Percentiles rank a stretch among this genome's conserved stretches.
Conservation (phyloP, 345 rosid species). For the Camelina neglecta region DNA sequence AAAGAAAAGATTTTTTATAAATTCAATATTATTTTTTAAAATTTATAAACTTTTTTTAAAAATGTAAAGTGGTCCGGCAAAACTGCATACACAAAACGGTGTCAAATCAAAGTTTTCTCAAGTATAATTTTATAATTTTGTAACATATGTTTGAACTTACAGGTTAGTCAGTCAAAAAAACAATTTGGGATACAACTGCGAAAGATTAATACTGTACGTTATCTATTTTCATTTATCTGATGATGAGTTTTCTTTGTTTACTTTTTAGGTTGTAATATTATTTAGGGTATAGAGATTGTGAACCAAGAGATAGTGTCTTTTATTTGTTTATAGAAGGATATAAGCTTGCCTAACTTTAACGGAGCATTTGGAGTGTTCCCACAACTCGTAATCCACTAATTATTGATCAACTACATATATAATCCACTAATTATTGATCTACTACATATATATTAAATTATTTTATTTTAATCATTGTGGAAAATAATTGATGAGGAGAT, state of each 20-base stretch:
- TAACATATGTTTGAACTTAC: background rate
- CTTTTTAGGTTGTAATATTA: background rate
- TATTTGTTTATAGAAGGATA: conserved; percentile 22
- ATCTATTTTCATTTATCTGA: background rate
- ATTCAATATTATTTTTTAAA: background rate
- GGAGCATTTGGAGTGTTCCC: conserved; percentile 39
- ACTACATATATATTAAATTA: background rate
- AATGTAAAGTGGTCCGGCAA: background rate
- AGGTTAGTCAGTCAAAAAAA: background rate
- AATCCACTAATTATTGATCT: conserved; percentile 43
- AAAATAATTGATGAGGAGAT: conserved; percentile 27
- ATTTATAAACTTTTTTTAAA: background rate
- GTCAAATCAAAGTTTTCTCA: background rate
- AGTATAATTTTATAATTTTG: background rate
- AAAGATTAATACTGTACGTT: background rate
- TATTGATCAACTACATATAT: conserved; percentile 23
- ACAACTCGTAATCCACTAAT: conserved; percentile 46
- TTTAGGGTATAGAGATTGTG: background rate
- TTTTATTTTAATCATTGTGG: conserved; percentile 20
- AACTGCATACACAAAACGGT: background rate
- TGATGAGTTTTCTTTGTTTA: background rate
- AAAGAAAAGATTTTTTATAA: too few species aligned
- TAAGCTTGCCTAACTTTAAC: conserved; percentile 34
- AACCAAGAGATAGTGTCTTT: conserved; percentile 29
- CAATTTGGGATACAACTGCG: background rate